Conservation (phyloP, 495 filamentous ascomycete genomes). For the Coniosporium apollinis region DNA sequence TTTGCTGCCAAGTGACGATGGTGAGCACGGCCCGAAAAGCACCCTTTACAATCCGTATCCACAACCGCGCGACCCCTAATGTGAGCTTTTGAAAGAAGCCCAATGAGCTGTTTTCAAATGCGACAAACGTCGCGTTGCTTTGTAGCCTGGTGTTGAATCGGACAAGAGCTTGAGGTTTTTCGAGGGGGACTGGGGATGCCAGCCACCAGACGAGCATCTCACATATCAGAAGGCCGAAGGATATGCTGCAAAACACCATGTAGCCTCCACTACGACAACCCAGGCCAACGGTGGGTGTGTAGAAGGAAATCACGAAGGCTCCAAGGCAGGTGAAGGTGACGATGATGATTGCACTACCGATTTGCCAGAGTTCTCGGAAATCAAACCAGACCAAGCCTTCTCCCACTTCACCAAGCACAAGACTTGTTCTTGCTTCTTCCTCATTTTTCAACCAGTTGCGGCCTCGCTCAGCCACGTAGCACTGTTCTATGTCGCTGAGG, state of each 20-base stretch:
- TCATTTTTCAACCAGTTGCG: slow-evolving; percentile 24
- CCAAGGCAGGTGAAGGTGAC: slow-evolving; percentile 21
- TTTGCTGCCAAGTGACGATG: too few relatives aligned
- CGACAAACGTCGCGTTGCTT: slow-evolving; percentile 10
- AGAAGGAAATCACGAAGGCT: slow-evolving; percentile 28
- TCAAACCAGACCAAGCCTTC: slow-evolving; percentile 28
- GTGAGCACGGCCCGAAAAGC: too few relatives aligned
- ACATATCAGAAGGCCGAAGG: slow-evolving; percentile 16
- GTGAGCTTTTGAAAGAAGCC: too few relatives aligned
- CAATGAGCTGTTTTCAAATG: too few relatives aligned
- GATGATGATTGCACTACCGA: slow-evolving; percentile 18
- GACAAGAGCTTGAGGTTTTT: too few relatives aligned
- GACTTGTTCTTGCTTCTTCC: slow-evolving; percentile 18
- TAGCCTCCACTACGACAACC: slow-evolving; percentile 34
- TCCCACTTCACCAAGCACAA: slow-evolving; percentile 18
- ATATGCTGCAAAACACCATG: slow-evolving; percentile 24
- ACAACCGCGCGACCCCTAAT: too few relatives aligned
- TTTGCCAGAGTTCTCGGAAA: slow-evolving; percentile 27
- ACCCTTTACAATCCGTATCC: too few relatives aligned
- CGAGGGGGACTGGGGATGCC: too few relatives aligned
- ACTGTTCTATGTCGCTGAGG: slow-evolving; percentile 25
- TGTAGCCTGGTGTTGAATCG: too few relatives aligned
- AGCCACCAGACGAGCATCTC: slow-evolving; percentile 29
- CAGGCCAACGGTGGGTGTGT: slow-evolving; percentile 32
- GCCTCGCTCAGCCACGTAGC: slow-evolving; percentile 22